Base-by-base conservation (phyloP, 768 basidiomycete genomes). In the Candolleomyces eurysporus region DNA sequence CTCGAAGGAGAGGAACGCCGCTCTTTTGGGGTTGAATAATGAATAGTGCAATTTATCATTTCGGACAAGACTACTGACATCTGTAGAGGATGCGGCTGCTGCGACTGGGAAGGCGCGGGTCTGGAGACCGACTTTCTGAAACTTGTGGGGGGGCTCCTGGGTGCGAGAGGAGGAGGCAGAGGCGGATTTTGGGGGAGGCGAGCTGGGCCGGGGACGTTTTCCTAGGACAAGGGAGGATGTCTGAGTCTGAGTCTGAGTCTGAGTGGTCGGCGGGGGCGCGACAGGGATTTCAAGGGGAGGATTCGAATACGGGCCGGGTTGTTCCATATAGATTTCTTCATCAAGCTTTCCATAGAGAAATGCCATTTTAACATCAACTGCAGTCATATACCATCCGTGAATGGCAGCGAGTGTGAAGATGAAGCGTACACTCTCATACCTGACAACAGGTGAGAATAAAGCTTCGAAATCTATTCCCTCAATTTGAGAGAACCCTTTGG, bases 1-100 rank as follows among this genome's bases (percentile, higher is more conserved):
- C 75, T 69, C 80, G 79, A 40, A 94, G 81, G 53, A 88, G 67
- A 5, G 92, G 92, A 0, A 78, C 84, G 31, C 88, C 89, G 40
- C 78, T 75, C 85, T 89, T 59, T 51, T 46, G 49, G 42, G 57
- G 16, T 52, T 32, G 43, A 57, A 62, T 30, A 21, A 57, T 49
- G 57, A 61, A 36, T 48, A 56, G 43, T 39, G 53, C 32, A 60
- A 54, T 58, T 48, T 43, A 52, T 42, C 19, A 42, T 60, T 14
- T 57, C 30, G 10, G 17, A 43, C 46, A 17, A 46, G 40, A 59
- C 36, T n/a, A 59, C 72, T 60, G 62, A 79, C 78, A 64, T 71
- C 73, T 19, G 74, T 68, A 39, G 70, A 73, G 11, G 81, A 68
- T 17, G 76, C 32, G 16, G 26, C 70, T 11, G 81, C 69, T 0